Conservation (phyloP, 202 grass and related monocot genomes). For the Setaria viridis region DNA sequence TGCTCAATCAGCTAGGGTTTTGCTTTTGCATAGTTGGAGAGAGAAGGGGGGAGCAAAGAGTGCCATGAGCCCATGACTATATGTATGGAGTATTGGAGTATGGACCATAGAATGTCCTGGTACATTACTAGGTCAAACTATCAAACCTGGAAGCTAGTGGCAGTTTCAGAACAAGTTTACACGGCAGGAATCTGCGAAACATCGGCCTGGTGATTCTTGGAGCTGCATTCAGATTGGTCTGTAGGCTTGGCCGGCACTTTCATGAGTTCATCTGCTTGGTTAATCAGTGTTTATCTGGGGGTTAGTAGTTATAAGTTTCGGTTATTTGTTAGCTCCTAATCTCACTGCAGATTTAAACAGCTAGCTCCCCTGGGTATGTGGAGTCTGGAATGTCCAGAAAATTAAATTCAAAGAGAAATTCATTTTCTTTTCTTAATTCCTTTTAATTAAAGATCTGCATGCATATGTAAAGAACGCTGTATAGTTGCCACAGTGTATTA, state of each 20-base stretch:
- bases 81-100: slow-evolving; percentile 18
- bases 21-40: slow-evolving; percentile 7
- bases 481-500: background rate
- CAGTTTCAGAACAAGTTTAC: slow-evolving; percentile 16
- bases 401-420: background rate
- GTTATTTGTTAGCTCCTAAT: background rate
- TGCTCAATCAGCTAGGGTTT: slow-evolving; percentile 37
- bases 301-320: background rate
- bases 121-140: slow-evolving; percentile 28
- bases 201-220: slow-evolving; percentile 13
- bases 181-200: slow-evolving; percentile 48
- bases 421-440: background rate
- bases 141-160: slow-evolving; percentile 49
- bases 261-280: slow-evolving; percentile 18
- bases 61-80: background rate
- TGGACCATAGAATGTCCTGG: background rate
- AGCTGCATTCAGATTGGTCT: slow-evolving; percentile 35
- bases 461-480: background rate
- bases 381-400: background rate
- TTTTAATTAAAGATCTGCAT: background rate
- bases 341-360: background rate
- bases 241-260: slow-evolving; percentile 43
- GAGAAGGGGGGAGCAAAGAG: background rate
- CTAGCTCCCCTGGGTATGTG: background rate
- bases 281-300: slow-evolving; percentile 13